Base-by-base conservation (phyloP, 2,329 filamentous ascomycete species). In the Aspergillus fischeri region DNA sequence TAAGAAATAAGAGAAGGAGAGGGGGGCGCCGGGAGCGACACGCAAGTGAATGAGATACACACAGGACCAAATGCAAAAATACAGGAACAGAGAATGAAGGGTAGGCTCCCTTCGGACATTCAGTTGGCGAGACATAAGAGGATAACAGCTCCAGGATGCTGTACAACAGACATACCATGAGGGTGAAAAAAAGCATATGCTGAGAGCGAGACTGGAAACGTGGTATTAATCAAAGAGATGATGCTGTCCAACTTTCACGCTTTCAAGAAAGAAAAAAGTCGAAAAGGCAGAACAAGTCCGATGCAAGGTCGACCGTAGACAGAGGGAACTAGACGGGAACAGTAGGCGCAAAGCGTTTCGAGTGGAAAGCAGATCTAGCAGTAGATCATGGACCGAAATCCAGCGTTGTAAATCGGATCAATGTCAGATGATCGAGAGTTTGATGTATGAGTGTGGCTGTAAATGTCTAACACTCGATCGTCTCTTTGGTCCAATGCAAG, bases 171-270 rank as follows among this genome's bases (percentile, higher is more conserved):
- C 45, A 55, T 56, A 58, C 50, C 54, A 53, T 52, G 47, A 49
- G 44, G 51, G 28, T 27, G 51, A 20, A 29, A 50, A 49, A 55
- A 25, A 48, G 50, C 51, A 45, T 41, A 49, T 51, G 48, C 35
- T 53, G 45, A 42, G 14, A 24, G 38, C 55, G 32, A 47, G 49
- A 53, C 25, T 4, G 42, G 53, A 25, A 27, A 60, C 61, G 60
- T 63, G 55, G 65, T 64, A 67, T 65, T 62, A 64, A 63, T 61
- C 62, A 65, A 60, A 52, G 58, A 69, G 64, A 63, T 68, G 66
- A 63, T 67, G 61, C 65, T 67, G 61, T 56, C 63, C 60, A 60
- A 51, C 57, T 59, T 63, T 55, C 60, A 62, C 60, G 62, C 64
- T 65, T 60, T 57, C 57, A 63, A 61, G 60, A 59, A 67, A 66